Percentiles rank a stretch among this genome's conserved stretches.
Conservation (phyloP, 495 filamentous ascomycete genomes). For the Cenococcum geophilum region DNA sequence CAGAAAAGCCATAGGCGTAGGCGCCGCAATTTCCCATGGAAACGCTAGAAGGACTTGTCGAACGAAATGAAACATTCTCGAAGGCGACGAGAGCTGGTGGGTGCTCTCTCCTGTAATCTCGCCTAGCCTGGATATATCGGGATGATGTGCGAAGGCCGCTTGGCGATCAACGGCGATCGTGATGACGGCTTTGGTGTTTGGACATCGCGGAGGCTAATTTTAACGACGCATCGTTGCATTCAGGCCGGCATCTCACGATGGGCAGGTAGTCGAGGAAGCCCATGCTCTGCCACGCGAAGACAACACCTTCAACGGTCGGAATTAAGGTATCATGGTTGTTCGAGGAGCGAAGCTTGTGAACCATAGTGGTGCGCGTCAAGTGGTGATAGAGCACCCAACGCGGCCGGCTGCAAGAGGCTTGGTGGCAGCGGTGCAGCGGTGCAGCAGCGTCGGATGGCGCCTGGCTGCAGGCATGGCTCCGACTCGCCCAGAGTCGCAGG, state of each 20-base stretch:
- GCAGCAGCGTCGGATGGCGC: neutral
- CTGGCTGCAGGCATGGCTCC: neutral
- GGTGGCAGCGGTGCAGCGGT: no score
- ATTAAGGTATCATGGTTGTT: neutral
- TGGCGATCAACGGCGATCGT: slow-evolving; percentile 20
- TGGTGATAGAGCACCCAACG: no score
- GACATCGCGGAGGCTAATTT: neutral
- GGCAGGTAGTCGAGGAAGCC: neutral
- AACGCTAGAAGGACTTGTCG: slow-evolving; percentile 11
- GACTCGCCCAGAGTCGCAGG: neutral
- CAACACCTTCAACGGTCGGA: neutral
- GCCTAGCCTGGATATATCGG: slow-evolving; percentile 5
- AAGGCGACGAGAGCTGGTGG: slow-evolving; percentile 14
- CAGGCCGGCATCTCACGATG: neutral
- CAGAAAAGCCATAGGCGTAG: neutral
- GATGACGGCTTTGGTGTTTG: slow-evolving; percentile 13
- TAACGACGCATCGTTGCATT: neutral
- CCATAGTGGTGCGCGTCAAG: no score
- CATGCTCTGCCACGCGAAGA: neutral
- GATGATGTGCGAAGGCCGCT: slow-evolving; percentile 19
- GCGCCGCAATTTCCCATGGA: slow-evolving; percentile 3
- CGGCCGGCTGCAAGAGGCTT: no score
- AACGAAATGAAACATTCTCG: slow-evolving; percentile 30
- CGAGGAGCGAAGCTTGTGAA: no score
- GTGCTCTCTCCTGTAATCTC: slow-evolving; percentile 25